Evolutionary conservation across 1,139 yeast genomes (phyloP), one percentile per base, ranked within the genome.

Genomic region (Hyphopichia wangnamkhiaoensis): DNA sequence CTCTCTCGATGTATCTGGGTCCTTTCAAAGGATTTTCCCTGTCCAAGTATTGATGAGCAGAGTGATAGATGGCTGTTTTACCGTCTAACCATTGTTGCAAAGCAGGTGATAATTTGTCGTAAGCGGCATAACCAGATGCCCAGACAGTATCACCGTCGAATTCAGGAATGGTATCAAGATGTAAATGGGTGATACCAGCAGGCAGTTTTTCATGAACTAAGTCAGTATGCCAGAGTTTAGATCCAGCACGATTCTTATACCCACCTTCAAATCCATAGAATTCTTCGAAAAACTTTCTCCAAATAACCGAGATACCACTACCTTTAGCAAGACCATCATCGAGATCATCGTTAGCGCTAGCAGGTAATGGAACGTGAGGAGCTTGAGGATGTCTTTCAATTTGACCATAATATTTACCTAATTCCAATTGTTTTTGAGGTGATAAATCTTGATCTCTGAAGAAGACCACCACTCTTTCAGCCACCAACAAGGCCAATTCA

Each of bases 101-200:
- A 2, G 71, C 74, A 15, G 75, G 73, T 4, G 79, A 72, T 41
- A 75, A 59, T 55, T 73, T 74, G 47, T 74, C 80, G 51, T 72
- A 74, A 16, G 76, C 76, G 33, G 65, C 79, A 44, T 73, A 74
- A 3, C 78, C 79, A 27, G 76, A 69, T 2, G 76, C 56, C 78
- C 77, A 75, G 4, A 63, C 43, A 14, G 80, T 75, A 50, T 75
- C 80, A 38, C 80, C 80, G 27, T 80, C 80, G 34, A 61, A 63
- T 2, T 49, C 50, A 8, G 79, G 78, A 44, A 72, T 67, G 10
- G 71, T 57, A 50, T 72, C 78, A 47, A 67, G 59, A 52, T 71
- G 76, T 43, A 73, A 59, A 48, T 71, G 77, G 20, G 79, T 72
- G 41, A 69, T 54, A 20, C 76, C 78, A 12, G 79, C 74, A 2